Evolutionary conservation across 2,329 filamentous ascomycete genomes (phyloP).

Genomic region (Ophiosphaerella korrae): DNA sequence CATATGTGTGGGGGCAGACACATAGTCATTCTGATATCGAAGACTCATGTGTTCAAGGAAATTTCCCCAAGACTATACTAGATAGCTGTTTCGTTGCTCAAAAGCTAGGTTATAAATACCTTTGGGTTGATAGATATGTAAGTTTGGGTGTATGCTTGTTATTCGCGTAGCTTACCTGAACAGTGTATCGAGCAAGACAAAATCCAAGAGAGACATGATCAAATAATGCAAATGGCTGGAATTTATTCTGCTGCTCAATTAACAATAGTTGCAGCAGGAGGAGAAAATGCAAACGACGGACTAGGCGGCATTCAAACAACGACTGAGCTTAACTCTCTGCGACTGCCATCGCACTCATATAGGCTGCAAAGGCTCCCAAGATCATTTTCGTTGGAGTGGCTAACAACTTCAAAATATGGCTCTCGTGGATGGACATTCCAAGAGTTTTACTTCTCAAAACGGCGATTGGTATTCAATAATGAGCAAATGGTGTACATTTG

Average conservation of each 20-base stretch:
- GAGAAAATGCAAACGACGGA: constrained; percentile 17
- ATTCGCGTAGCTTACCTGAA: neutral
- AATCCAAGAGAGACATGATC: neutral
- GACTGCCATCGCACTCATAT: neutral
- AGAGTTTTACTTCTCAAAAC: constrained; percentile 3
- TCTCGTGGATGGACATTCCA: constrained; percentile 8
- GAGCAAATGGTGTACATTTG: constrained; percentile 1
- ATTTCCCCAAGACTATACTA: neutral
- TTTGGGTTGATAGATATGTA: constrained; percentile 6
- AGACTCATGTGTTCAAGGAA: neutral
- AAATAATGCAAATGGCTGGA: constrained; percentile 11
- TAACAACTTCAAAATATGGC: neutral
- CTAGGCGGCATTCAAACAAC: constrained; percentile 2
- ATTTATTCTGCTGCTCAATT: constrained; percentile 12
- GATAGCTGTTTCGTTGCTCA: constrained; percentile 2
- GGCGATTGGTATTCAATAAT: constrained; percentile 1
- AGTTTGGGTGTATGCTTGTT: neutral
- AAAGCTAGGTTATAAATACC: constrained; percentile 2
- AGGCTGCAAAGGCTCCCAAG: neutral
- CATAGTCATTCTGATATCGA: neutral
- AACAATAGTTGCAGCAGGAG: constrained; percentile 14
- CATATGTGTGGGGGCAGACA: constrained; percentile 1
- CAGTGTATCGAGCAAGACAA: constrained; percentile 4
- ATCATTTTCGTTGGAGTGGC: too few relatives aligned
- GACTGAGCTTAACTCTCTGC: neutral